These are phyloP conservation scores for Stachybotrys echinatus DNA, from an alignment of 2,329 filamentous ascomycete species.

Conservation along the genomic window DNA sequence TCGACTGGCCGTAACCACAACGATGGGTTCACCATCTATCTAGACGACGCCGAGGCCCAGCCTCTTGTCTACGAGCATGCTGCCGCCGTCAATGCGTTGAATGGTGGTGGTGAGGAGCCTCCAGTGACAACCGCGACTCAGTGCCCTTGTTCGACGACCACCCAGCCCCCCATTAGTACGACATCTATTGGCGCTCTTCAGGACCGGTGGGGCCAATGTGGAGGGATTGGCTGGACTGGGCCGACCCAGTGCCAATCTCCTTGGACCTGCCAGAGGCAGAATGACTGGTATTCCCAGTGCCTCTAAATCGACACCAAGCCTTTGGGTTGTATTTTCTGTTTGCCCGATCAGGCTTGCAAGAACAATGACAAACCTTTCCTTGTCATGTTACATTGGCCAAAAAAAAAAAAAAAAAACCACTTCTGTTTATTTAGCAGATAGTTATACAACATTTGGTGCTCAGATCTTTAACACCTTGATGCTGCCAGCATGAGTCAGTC, in stretches of 20 bases:
- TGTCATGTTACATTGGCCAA: too few species aligned
- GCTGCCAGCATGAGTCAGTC: too few species aligned
- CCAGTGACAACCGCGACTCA: background rate
- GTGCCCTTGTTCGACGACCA: background rate
- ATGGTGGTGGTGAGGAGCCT: background rate
- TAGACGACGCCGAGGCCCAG: constrained; percentile 43
- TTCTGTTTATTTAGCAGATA: too few species aligned
- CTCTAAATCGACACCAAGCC: too few species aligned
- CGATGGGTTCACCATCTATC: constrained; percentile 51
- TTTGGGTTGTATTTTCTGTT: too few species aligned
- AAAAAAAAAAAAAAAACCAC: too few species aligned
- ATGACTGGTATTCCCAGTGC: constrained; percentile 1
- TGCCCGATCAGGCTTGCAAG: too few species aligned
- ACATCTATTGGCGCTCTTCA: background rate
- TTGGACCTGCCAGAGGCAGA: background rate
- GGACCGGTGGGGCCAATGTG: constrained; percentile 1
- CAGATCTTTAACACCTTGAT: too few species aligned
- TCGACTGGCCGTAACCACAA: constrained; percentile 50
- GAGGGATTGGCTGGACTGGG: background rate
- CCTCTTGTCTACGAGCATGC: constrained; percentile 40
- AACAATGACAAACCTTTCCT: too few species aligned
- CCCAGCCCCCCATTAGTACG: background rate
- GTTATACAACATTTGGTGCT: too few species aligned
- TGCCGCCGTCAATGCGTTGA: constrained; percentile 25
- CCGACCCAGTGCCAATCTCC: background rate